phyloP scores from a whole-genome alignment of 2,329 filamentous ascomycete species.

The Hortaea werneckii region DNA sequence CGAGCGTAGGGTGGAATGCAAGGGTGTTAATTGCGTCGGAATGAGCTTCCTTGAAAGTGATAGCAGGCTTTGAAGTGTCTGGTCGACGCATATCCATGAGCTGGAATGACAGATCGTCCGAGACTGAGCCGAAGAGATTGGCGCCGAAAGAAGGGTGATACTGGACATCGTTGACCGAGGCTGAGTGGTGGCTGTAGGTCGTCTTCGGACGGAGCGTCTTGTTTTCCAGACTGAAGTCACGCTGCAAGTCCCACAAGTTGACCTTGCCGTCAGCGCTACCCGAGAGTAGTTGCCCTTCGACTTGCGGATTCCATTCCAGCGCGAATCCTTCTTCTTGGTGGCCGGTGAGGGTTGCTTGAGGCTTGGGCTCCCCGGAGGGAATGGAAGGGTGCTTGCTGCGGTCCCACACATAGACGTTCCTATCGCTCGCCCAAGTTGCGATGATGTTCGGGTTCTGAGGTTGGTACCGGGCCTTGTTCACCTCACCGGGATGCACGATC shows the following conservation, averaged over 20 bases:
- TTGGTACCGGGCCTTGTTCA: conserved; percentile 97
- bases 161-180: conserved; percentile 94
- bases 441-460: conserved; percentile 96
- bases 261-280: conserved; percentile 91
- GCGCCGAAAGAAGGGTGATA: conserved; percentile 74
- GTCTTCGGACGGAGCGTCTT: conserved; percentile 60
- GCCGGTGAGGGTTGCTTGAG: conserved; percentile 75
- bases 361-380: conserved; percentile 55
- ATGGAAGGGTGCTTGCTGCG: conserved; percentile 81
- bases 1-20: conserved; percentile 85
- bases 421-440: conserved; percentile 81
- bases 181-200: conserved; percentile 76
- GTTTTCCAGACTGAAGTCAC: conserved; percentile 59
- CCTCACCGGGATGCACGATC: conserved; percentile 91
- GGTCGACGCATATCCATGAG: conserved; percentile 72
- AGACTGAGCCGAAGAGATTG: conserved; percentile 82
- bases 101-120: conserved; percentile 87
- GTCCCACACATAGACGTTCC: conserved; percentile 86
- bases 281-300: conserved; percentile 71
- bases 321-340: conserved; percentile 87
- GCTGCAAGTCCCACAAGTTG: conserved; percentile 76
- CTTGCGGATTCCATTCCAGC: conserved; percentile 81
- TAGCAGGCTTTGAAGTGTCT: conserved; percentile 40
- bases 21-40: conserved; percentile 91
- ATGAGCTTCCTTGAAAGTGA: conserved; percentile 67